Percentiles rank a stretch among this genome's conserved stretches.
These are phyloP conservation scores for Xylaria sp. DNA, from an alignment of 2,329 filamentous ascomycete species.

Conservation along the genomic window DNA sequence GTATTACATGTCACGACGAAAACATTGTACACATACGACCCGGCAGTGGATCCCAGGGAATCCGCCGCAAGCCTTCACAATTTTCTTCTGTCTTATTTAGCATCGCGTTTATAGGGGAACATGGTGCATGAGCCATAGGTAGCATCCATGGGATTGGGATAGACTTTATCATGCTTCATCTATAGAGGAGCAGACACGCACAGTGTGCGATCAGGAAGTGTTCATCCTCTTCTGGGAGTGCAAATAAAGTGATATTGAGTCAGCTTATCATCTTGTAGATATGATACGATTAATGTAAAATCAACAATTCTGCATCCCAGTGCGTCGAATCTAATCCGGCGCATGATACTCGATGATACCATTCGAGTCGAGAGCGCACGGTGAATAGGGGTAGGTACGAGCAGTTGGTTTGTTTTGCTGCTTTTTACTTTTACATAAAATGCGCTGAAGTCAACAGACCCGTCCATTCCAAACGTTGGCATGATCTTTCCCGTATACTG, in stretches of 20 bases:
- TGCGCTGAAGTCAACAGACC: no score
- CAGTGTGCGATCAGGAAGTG: not conserved
- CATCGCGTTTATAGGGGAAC: slow-evolving; percentile 10
- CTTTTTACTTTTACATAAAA: no score
- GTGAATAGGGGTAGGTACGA: not conserved
- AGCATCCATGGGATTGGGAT: slow-evolving; percentile 25
- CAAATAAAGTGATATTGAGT: slow-evolving; percentile 13
- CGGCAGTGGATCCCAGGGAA: not conserved
- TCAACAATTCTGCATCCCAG: not conserved
- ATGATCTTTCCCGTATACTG: not conserved
- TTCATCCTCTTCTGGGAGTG: slow-evolving; percentile 8
- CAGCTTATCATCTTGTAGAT: slow-evolving; percentile 8
- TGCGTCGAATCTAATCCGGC: not conserved
- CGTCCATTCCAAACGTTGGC: no score
- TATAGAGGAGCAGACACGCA: slow-evolving; percentile 12
- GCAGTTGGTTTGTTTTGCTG: not conserved
- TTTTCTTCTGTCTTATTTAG: slow-evolving; percentile 18
- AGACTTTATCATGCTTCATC: slow-evolving; percentile 26
- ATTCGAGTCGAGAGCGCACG: not conserved
- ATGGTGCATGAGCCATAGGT: slow-evolving; percentile 16
- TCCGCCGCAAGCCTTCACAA: slow-evolving; percentile 9
- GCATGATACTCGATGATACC: no score
- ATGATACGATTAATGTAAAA: slow-evolving; percentile 28
- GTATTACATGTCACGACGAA: slow-evolving; percentile 30
- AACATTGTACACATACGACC: slow-evolving; percentile 15